Percentiles rank a stretch among this genome's conserved stretches.
These are phyloP conservation scores for Keqinozyma sinolaborantium DNA, from an alignment of 1,139 yeast genomes.

Conservation along the genomic window DNA sequence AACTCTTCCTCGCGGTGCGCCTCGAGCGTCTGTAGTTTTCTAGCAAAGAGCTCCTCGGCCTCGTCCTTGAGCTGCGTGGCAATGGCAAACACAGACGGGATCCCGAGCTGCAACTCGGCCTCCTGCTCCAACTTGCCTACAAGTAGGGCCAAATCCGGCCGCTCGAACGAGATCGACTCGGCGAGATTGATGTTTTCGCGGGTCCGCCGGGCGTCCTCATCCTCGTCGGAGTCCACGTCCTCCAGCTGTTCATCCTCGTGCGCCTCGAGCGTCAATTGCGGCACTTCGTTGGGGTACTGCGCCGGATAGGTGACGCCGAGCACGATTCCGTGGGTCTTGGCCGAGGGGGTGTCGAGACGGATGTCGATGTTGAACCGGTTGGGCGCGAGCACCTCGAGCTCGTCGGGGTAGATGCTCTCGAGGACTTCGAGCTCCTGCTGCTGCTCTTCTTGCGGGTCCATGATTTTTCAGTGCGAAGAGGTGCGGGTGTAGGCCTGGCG, in stretches of 20 bases:
- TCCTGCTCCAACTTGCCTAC: slow-evolving; percentile 46
- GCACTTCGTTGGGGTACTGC: slow-evolving; percentile 68
- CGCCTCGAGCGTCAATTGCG: slow-evolving; percentile 38
- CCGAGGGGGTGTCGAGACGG: slow-evolving; percentile 57
- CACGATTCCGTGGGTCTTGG: slow-evolving; percentile 47
- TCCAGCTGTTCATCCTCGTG: slow-evolving; percentile 36
- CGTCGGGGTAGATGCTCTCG: slow-evolving; percentile 92
- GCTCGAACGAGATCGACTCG: slow-evolving; percentile 52
- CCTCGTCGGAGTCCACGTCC: slow-evolving; percentile 43
- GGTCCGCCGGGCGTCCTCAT: slow-evolving; percentile 38
- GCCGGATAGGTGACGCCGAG: slow-evolving; percentile 66
- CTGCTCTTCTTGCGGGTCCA: slow-evolving; percentile 78
- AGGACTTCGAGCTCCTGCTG: slow-evolving; percentile 77
- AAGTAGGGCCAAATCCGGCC: slow-evolving; percentile 41
- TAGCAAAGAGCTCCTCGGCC: slow-evolving; percentile 63
- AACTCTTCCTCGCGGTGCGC: slow-evolving; percentile 55
- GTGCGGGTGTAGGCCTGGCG: neutral
- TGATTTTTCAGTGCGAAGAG: no score
- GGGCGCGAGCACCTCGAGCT: slow-evolving; percentile 45
- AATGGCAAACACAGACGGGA: slow-evolving; percentile 82
- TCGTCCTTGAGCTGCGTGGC: slow-evolving; percentile 75
- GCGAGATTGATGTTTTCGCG: slow-evolving; percentile 48
- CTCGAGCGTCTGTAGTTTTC: slow-evolving; percentile 55
- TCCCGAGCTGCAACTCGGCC: slow-evolving; percentile 77
- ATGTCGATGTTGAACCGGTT: slow-evolving; percentile 46